Evolutionary conservation across 106 monocot genomes (phyloP), one percentile per base, ranked within the genome.

Genomic region (Phalaenopsis equestris): DNA sequence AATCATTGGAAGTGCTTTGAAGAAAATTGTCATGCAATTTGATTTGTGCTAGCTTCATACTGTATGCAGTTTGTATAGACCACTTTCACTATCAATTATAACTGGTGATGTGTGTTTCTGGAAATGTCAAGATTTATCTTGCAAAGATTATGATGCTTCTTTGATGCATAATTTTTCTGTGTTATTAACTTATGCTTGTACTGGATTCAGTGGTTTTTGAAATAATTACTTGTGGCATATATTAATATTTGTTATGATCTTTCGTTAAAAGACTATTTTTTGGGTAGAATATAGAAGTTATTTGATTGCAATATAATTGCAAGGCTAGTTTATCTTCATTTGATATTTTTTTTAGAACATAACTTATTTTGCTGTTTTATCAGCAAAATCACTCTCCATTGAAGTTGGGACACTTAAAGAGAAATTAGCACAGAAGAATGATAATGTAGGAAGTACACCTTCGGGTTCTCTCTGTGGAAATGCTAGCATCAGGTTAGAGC

Each of bases 361-460:
- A 42, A 24, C 14, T 1, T 79, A 11, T 48, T 15, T 49, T 15
- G 21, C 55, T 73, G 37, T 56, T 68, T 43, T 43, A 49, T 67
- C 88, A 93, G 92, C 76, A 39, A 86, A 87, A 79, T 75, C 79
- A 67, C 83, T 91, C 38, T 81, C 87, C 67, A 67, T 58, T 79
- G 90, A 89, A 82, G 79, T 87, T 84, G 84, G 80, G 72, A 84
- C 78, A 61, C 88, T 90, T 78, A 79, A 87, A 81, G 57, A 77
- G 77, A 43, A 82, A 23, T 78, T 86, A 61, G 61, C 19, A 30
- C 48, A 89, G 67, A 84, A 56, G 81, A 82, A 73, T 70, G 74
- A 80, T 42, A 30, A 79, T 38, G 23, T 19, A 42, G 75, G 77
- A 24, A 55, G 24, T 19, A 11, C 49, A 17, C 7, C 30, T 75